Evolutionary conservation across 805 yeast species (phyloP).

Genomic region (Kodamaea leandrae): DNA sequence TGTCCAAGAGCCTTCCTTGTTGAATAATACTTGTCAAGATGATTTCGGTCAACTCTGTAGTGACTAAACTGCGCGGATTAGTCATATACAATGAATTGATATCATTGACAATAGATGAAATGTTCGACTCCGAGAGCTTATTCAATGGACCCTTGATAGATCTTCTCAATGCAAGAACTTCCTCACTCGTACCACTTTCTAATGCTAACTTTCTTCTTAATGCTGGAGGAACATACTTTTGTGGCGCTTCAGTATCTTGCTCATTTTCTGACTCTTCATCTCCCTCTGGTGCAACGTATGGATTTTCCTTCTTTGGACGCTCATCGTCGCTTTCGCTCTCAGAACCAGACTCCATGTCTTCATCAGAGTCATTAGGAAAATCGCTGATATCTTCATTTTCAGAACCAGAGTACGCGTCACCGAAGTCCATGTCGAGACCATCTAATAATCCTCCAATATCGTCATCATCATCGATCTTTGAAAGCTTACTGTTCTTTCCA

Average conservation of each 20-base stretch:
- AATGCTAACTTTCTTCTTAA: slow-evolving; percentile 54
- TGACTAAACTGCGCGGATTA: slow-evolving; percentile 79
- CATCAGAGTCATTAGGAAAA: slow-evolving; percentile 14
- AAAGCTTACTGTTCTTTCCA: slow-evolving; percentile 45
- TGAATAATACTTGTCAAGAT: slow-evolving; percentile 61
- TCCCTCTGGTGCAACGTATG: slow-evolving; percentile 61
- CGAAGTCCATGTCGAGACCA: slow-evolving; percentile 58
- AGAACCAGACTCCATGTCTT: slow-evolving; percentile 20
- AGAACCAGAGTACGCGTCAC: slow-evolving; percentile 13
- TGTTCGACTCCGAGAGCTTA: slow-evolving; percentile 84
- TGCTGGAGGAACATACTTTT: slow-evolving; percentile 83
- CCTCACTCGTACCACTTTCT: slow-evolving; percentile 36
- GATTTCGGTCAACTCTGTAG: slow-evolving; percentile 60
- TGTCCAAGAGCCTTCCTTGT: slow-evolving; percentile 69
- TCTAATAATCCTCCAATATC: slow-evolving; percentile 79
- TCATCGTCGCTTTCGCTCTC: slow-evolving; percentile 13
- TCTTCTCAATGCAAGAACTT: slow-evolving; percentile 49
- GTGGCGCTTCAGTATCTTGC: slow-evolving; percentile 22
- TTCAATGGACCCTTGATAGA: slow-evolving; percentile 81
- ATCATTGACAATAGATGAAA: slow-evolving; percentile 66
- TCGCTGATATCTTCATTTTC: slow-evolving; percentile 20
- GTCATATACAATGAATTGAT: slow-evolving; percentile 59
- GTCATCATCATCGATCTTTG: slow-evolving; percentile 63
- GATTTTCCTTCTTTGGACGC: slow-evolving; percentile 55
- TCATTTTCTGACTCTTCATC: slow-evolving; percentile 12